Base-by-base conservation (phyloP, 1,284 basidiomycete species). In the Sanghuangporus baumii region DNA sequence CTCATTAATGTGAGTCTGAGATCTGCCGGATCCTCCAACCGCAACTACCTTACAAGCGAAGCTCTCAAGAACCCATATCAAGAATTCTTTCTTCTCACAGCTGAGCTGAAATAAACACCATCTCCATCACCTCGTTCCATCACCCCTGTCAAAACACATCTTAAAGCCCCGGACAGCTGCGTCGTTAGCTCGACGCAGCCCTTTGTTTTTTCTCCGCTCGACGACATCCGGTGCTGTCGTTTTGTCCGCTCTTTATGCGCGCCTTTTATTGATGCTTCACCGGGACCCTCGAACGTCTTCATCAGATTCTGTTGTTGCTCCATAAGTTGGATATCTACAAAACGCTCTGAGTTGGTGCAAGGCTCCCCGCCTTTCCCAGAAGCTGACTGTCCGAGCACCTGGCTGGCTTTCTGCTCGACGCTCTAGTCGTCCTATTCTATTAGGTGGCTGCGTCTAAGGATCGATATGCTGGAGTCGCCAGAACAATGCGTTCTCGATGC, bases 81-180 rank as follows among this genome's bases (percentile, higher is more conserved):
- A 54, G 31, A 12, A 11, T 54, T 54, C 52, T 36, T 54, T 36
- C 23, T 52, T 54, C 52, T 54, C 52, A 54, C 52, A 54, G 52
- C 52, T 37, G 52, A n/a, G 52, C 31, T 54, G 52, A 54, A 54
- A 54, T 54, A 54, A 36, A 54, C 11, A 46, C 16, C 43, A n/a
- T 36, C 47, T 18, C 52, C 23, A 54, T 54, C 52, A 37, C 31
- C 26, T 37, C 52, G 52, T 36, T 37, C 52, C 52, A 54, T 54
- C 52, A 54, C 52, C 52, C 52, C 26, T 54, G 52, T 54, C 52
- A 51, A 51, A 34, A 51, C 43, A 46, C 43, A 31, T 18, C 40
- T 41, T 51, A 12, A 51, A 51, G 16, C 8, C 20, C 20, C 20
- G 47, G 16, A 50, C 47, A 52, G 31, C 16, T 37, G 31, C 52